Base-by-base conservation (phyloP, 352 stramenopile genomes). In the Globisporangium carolinianum region DNA sequence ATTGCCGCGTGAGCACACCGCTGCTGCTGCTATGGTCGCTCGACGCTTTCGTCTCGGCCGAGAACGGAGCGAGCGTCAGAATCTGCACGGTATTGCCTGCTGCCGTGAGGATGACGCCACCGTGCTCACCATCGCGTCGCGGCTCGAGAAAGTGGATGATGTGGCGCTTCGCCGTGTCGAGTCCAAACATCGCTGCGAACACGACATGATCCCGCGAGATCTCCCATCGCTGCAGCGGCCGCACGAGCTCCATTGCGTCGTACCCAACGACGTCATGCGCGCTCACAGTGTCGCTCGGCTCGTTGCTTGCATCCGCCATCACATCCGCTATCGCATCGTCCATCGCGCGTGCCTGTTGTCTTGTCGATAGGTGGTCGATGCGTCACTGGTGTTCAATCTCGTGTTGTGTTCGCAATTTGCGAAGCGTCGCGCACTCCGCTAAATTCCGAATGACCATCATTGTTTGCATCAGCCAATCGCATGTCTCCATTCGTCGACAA, bases 31-130 rank as follows among this genome's bases (percentile, higher is more conserved):
- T 7, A 17, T 3, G 15, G 45, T 39, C 5, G 51, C 54, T 72
- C 4, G 51, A 54, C 32, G 55, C 42, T 62, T 68, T 60, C 5
- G 35, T 18, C 6, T 54, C 24, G 6, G 52, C 35, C 3, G 46
- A 32, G 32, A 72, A 46, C 3, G 62, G 67, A 5, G 63, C 65
- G 32, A 89, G 69, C 1, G 68, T 89, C 10, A 91, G 62, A 10
- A 92, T 49, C 55, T 92, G 80, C 1, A 88, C 71, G 5, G 79
- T 90, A 61, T 94, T 92, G 24, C 84, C 84, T 1, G 73, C 81
- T 0, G 73, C 77, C 10, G 66, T 86, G 48, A 92, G 73, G 45
- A 94, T 50, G 32, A 90, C 66, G 37, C 77, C 68, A 18, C 75
- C 79, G 53, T 92, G 77, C 24, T 61, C 52, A 6, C 63, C 63